Evolutionary conservation across 2,329 filamentous ascomycete genomes (phyloP), one percentile per base, ranked within the genome.

Genomic region (Pseudonectria buxi): DNA sequence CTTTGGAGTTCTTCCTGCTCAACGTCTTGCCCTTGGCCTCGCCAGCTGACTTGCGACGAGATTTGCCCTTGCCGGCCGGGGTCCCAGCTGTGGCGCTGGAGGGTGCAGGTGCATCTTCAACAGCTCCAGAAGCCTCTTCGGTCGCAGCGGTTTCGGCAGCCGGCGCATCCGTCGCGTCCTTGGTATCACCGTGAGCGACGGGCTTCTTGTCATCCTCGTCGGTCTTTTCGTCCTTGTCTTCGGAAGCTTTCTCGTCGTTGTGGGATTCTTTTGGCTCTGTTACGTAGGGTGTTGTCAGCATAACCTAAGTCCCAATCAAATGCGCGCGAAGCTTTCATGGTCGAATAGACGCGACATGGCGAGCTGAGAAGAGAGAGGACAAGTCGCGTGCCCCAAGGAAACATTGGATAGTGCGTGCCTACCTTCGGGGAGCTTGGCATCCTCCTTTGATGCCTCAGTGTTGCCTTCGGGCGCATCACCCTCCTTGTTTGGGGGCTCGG

Each of bases 1-100:
- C 72, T 64, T 81, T 81, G 31, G 85, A 89, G 57, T 80, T 84
- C 71, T 92, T 95, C 68, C 83, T 86, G 68, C 79, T 92, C 43
- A 88, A 70, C 61, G 89, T 89, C 71, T 88, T 89, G 51, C 64
- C 69, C 64, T 85, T 88, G 61, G 78, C 69, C 46, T 83, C 61
- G 14, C 82, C 71, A 28, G 73, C 74, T 15, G 86, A 94, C 72
- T 92, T 92, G 67, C 86, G 84, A 56, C 73, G 73, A 65, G 76
- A 77, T 44, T 69, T 68, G 42, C 47, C 50, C 35, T 64, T 63
- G 29, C 47, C 45, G 7, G 50, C 39, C 9, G 59, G 47, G 15
- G 56, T 57, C 30, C 59, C 56, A 24, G 42, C 43, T 14, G 51
- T 35, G 13, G 49, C 49, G 14, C 42, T 49, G 25, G 50, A 45